phyloP scores from a whole-genome alignment of 139 green algal species.

The Medakamo hakoo region DNA sequence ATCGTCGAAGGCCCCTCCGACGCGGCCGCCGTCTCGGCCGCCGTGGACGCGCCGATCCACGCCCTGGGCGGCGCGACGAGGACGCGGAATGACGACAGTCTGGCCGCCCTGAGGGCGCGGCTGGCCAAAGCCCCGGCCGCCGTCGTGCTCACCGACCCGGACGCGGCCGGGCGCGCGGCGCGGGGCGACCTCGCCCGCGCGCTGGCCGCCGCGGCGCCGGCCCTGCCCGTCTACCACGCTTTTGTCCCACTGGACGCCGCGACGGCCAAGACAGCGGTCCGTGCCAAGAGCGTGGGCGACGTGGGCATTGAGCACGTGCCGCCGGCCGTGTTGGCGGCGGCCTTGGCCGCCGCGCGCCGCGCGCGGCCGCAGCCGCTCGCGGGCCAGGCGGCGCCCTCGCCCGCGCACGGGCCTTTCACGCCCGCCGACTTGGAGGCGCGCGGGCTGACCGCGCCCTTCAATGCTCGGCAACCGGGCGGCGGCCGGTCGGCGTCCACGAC shows the following conservation, averaged over 20 bases:
- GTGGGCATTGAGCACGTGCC: background rate
- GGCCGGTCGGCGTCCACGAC: background rate
- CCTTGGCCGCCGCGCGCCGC: background rate
- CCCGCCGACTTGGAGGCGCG: background rate
- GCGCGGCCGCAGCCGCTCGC: no score
- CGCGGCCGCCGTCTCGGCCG: background rate
- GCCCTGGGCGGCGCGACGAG: background rate
- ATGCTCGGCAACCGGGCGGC: no score
- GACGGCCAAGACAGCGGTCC: background rate
- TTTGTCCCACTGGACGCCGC: background rate
- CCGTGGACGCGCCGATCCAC: background rate
- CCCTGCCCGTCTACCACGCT: background rate
- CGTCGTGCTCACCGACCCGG: background rate
- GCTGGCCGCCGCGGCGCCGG: background rate
- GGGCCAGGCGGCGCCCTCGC: no score
- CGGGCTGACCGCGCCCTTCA: background rate
- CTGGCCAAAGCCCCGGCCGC: no score
- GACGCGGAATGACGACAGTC: background rate
- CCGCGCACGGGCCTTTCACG: background rate
- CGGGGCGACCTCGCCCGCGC: background rate
- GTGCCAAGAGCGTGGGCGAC: background rate
- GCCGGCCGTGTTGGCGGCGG: background rate
- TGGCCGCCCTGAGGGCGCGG: background rate
- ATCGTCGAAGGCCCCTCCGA: background rate
- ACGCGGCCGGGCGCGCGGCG: background rate